Evolutionary conservation across 192 early-diverging fungal genomes (phyloP).

Genomic region (Backusella macrospora): DNA sequence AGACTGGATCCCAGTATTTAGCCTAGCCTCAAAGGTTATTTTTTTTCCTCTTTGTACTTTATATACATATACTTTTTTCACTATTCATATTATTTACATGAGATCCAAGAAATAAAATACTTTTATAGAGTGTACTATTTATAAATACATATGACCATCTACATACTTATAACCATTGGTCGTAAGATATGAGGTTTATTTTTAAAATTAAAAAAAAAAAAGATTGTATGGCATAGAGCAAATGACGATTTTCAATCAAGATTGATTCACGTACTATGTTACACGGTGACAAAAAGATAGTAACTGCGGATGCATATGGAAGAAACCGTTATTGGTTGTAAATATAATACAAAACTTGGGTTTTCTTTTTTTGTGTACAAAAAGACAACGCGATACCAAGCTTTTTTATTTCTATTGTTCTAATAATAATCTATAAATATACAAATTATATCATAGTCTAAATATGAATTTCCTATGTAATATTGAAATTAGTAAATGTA

Average conservation of each 20-base stretch:
- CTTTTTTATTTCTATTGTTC: constrained; percentile 11
- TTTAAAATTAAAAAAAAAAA: background rate
- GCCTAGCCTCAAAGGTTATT: background rate
- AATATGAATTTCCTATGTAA: too few species aligned
- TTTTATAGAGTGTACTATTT: constrained; percentile 2
- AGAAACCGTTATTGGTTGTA: background rate
- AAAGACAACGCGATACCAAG: background rate
- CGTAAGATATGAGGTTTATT: too few species aligned
- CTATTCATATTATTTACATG: background rate
- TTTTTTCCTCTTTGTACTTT: background rate
- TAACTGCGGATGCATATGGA: constrained; percentile 7
- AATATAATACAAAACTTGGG: constrained; percentile 5
- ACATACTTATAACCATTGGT: too few species aligned
- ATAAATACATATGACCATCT: background rate
- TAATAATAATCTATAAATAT: constrained; percentile 5
- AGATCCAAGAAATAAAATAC: background rate
- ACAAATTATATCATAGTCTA: too few species aligned
- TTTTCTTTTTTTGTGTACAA: background rate
- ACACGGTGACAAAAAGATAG: background rate
- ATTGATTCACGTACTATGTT: background rate
- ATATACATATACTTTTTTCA: background rate
- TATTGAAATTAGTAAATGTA: background rate
- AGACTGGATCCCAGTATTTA: background rate
- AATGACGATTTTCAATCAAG: constrained; percentile 14
- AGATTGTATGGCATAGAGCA: background rate